Base-by-base conservation (phyloP, 306 rosid genomes). In the Astragalus membranaceus region DNA sequence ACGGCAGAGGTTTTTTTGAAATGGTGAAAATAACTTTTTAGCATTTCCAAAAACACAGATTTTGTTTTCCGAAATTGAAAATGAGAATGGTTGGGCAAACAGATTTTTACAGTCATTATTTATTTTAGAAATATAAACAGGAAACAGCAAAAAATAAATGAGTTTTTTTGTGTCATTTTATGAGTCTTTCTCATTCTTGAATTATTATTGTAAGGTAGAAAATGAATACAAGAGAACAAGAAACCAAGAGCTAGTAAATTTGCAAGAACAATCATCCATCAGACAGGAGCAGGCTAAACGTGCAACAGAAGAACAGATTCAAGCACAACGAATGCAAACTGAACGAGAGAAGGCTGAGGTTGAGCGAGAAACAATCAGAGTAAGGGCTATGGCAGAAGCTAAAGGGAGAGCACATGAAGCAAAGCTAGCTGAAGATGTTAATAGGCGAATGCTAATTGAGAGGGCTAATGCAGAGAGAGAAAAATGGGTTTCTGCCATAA, bases 301-400 rank as follows among this genome's bases (percentile, higher is more conserved):
- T 30, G 95, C 97, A 23, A 91, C 89, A 10, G 99, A 95, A 74
- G 99, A 91, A 58, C 96, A 91, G 71, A 95, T 95, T 79, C 99
- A 95, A 81, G 96, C 91, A 8, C 95, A 89, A 41, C 87, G 95
- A 41, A 84, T 95, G 44, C 95, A 87, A 77, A 91, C 96, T 10
- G 99, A 91, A 83, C 78, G 87, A 71, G 97, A 95, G 87, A 87
- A 85, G 74, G 97, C 99, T 70, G 97, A 91, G 81, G 89, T 91
- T 59, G 99, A 95, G 46, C 92, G 97, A 41, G 95, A 95, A 79
- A 95, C 97, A 14, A 87, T 95, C 52, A 82, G 85, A 86, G 89
- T 89, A 72, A 89, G 81, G 80, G 95, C 96, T 61, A 82, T 89
- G 77, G 97, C 99, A 61, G 96, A 95, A 79, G 99, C 97, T 57